Percentiles rank a stretch among this genome's conserved stretches.
Conservation (phyloP, 345 rosid species). For the Geranium brycei region DNA sequence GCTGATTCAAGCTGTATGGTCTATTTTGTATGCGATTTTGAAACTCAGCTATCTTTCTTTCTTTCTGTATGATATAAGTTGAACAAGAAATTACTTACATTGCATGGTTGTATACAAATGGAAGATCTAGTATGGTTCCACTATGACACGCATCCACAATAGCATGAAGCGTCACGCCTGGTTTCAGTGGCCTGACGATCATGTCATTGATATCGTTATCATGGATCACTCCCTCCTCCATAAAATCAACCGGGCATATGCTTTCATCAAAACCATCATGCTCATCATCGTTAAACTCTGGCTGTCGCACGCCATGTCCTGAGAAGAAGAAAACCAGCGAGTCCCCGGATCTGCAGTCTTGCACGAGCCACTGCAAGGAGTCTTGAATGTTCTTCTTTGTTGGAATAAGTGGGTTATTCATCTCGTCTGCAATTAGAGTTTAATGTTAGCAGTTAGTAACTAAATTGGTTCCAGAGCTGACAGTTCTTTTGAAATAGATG, state of each 20-base stretch:
- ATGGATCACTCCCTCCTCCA: conserved; percentile 30
- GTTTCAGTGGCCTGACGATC: conserved; percentile 33
- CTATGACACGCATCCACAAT: conserved; percentile 62
- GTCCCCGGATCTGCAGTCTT: conserved; percentile 25
- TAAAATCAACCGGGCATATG: conserved; percentile 44
- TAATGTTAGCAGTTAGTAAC: not conserved
- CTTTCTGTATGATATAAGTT: too few species aligned
- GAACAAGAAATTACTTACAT: conserved; percentile 16
- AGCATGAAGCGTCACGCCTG: conserved; percentile 47
- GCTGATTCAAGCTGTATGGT: too few species aligned
- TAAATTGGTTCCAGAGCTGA: too few species aligned
- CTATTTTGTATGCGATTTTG: too few species aligned
- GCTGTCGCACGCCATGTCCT: conserved; percentile 43
- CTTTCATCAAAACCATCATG: conserved; percentile 47
- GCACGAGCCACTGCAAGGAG: conserved; percentile 39
- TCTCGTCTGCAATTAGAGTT: conserved; percentile 23
- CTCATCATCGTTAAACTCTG: conserved; percentile 32
- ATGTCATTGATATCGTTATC: conserved; percentile 33
- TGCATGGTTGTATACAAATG: conserved; percentile 17
- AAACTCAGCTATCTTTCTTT: too few species aligned
- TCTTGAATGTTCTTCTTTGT: conserved; percentile 36
- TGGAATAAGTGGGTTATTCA: conserved; percentile 12
- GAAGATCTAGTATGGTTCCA: conserved; percentile 51
- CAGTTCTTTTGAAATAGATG: too few species aligned
- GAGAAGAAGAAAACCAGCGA: conserved; percentile 51